These are phyloP conservation scores for Talaromyces sp. DNA, from an alignment of 2,329 filamentous ascomycete species.

Conservation along the genomic window DNA sequence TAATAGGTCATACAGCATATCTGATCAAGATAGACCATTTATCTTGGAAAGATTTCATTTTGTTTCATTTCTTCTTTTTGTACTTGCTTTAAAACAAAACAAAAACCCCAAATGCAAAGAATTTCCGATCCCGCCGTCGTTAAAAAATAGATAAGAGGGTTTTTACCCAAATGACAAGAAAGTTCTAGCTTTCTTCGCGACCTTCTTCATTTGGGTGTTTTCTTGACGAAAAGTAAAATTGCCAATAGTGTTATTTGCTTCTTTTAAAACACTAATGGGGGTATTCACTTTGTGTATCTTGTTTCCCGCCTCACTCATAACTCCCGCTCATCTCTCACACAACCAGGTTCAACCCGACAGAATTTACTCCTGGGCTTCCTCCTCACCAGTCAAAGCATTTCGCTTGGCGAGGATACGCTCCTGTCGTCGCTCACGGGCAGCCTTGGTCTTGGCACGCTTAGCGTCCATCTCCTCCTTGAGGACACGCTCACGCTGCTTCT, in stretches of 20 bases:
- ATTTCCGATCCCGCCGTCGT: constrained; percentile 12
- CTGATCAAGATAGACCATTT: background rate
- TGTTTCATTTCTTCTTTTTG: constrained; percentile 6
- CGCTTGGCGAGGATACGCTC: constrained; percentile 91
- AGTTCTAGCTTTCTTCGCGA: constrained; percentile 2
- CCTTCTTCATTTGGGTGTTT: constrained; percentile 1
- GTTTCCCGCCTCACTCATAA: background rate
- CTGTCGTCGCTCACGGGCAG: constrained; percentile 95
- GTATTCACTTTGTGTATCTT: background rate
- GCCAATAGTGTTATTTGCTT: constrained; percentile 1
- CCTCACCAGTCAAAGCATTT: constrained; percentile 74
- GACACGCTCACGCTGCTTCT: constrained; percentile 92
- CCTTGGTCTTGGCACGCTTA: constrained; percentile 99
- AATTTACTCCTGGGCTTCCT: constrained; percentile 46
- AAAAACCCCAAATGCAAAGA: constrained; percentile 11
- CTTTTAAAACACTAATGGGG: constrained; percentile 2
- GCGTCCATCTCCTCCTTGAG: constrained; percentile 99
- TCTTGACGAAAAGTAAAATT: background rate
- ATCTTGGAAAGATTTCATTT: constrained; percentile 9
- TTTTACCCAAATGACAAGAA: background rate
- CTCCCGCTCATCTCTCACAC: background rate
- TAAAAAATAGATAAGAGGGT: background rate
- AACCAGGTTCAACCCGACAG: background rate
- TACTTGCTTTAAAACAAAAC: constrained; percentile 6
- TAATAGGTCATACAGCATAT: background rate